Conservation (phyloP, 106 monocot species). For the Dioscorea dumetorum region DNA sequence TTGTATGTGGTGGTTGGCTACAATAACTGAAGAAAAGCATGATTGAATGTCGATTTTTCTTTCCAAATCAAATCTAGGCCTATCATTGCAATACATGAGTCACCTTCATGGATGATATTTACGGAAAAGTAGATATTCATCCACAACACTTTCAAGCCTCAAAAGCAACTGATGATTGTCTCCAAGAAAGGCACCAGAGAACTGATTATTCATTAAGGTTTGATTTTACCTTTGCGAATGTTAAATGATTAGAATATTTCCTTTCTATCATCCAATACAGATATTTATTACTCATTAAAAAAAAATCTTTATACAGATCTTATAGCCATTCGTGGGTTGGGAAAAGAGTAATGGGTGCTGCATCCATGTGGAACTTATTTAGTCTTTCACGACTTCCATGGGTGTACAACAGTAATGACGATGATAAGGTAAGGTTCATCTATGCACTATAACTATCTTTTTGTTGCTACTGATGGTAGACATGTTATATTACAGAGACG, state of each 20-base stretch:
- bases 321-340: slow-evolving; percentile 35
- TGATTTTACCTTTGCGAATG: slow-evolving; percentile 5
- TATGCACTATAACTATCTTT: neutral
- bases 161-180: slow-evolving; percentile 30
- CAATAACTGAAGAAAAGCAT: no score
- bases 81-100: neutral
- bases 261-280: slow-evolving; percentile 4
- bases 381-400: slow-evolving; percentile 57
- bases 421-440: slow-evolving; percentile 78
- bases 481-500: neutral
- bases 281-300: no score
- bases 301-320: slow-evolving; percentile 32
- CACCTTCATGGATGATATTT: slow-evolving; percentile 67
- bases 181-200: slow-evolving; percentile 17
- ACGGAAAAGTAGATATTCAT: slow-evolving; percentile 59
- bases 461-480: neutral
- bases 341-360: slow-evolving; percentile 48
- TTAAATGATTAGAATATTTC: slow-evolving; percentile 1
- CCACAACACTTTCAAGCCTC: slow-evolving; percentile 59
- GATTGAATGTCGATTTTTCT: neutral
- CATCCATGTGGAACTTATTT: slow-evolving; percentile 67
- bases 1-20: no score
- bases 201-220: slow-evolving; percentile 48
- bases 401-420: slow-evolving; percentile 27
- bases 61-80: neutral